A percentile compares a stretch with the other conserved stretches of the same genome.
Evolutionary conservation across 2,329 filamentous ascomycete genomes (phyloP).

Genomic region (Xylariaceae sp.): DNA sequence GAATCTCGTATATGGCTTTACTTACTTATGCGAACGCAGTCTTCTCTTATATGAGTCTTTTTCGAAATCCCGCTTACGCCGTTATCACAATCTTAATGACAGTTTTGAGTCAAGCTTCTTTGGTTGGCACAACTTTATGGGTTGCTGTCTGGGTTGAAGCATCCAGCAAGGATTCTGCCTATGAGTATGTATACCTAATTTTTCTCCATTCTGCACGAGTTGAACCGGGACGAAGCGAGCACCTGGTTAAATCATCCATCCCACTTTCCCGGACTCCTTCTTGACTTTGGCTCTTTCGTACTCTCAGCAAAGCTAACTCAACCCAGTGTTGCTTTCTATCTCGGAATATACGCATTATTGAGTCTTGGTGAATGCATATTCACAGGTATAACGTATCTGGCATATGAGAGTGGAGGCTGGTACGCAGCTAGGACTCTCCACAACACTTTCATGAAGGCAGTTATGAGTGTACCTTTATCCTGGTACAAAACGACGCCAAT

Average conservation of each 20-base stretch:
- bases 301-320: too few species aligned
- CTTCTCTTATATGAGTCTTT: conserved; percentile 49
- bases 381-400: conserved; percentile 39
- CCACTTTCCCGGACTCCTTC: too few species aligned
- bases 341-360: conserved; percentile 48
- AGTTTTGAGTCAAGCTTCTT: conserved; percentile 39
- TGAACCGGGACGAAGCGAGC: too few species aligned
- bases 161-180: conserved; percentile 39
- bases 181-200: conserved; percentile 28
- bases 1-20: background rate
- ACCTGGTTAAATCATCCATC: too few species aligned
- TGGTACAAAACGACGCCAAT: conserved; percentile 55
- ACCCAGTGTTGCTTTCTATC: conserved; percentile 42
- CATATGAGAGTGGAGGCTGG: conserved; percentile 55
- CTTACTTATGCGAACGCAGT: conserved; percentile 30
- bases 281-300: too few species aligned
- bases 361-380: conserved; percentile 41
- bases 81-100: conserved; percentile 36
- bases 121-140: conserved; percentile 44
- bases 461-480: conserved; percentile 51
- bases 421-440: conserved; percentile 51
- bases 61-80: conserved; percentile 43
- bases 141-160: conserved; percentile 53
- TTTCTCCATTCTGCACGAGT: too few species aligned
- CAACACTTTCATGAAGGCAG: conserved; percentile 46